Evolutionary conservation across 164 flowering plant genomes (phyloP).

Genomic region (Macadamia integrifolia): DNA sequence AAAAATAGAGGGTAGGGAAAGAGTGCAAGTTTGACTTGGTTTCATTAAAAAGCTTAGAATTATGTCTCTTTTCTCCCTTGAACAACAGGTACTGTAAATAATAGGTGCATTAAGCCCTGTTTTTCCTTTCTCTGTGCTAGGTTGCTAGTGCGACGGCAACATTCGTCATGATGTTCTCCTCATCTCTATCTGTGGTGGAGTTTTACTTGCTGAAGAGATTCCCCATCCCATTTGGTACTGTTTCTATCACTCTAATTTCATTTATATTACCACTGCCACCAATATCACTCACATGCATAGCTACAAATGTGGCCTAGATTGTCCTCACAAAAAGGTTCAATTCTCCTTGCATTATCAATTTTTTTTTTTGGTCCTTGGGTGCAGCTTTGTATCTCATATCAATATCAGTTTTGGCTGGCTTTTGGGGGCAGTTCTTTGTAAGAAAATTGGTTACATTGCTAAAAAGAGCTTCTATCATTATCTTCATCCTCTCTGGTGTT

Average conservation of each 20-base stretch:
- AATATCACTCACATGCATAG: no score
- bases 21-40: no score
- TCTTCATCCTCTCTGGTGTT: slow-evolving; percentile 84
- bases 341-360: no score
- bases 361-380: not conserved
- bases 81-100: no score
- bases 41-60: no score
- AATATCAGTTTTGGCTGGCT: slow-evolving; percentile 75
- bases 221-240: slow-evolving; percentile 81
- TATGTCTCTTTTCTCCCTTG: no score
- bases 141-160: slow-evolving; percentile 98
- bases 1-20: no score
- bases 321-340: not conserved
- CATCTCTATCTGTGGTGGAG: slow-evolving; percentile 95
- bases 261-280: not conserved
- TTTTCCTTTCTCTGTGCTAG: slow-evolving; percentile 22
- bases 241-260: not conserved
- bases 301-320: not conserved
- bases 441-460: slow-evolving; percentile 61
- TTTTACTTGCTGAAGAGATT: slow-evolving; percentile 90
- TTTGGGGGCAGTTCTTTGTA: slow-evolving; percentile 57
- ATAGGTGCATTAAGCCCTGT: not conserved
- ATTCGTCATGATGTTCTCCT: slow-evolving; percentile 98
- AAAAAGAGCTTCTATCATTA: slow-evolving; percentile 74
- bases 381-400: slow-evolving; percentile 72